phyloP scores from a whole-genome alignment of 306 rosid species.

The Spatholobus suberectus region DNA sequence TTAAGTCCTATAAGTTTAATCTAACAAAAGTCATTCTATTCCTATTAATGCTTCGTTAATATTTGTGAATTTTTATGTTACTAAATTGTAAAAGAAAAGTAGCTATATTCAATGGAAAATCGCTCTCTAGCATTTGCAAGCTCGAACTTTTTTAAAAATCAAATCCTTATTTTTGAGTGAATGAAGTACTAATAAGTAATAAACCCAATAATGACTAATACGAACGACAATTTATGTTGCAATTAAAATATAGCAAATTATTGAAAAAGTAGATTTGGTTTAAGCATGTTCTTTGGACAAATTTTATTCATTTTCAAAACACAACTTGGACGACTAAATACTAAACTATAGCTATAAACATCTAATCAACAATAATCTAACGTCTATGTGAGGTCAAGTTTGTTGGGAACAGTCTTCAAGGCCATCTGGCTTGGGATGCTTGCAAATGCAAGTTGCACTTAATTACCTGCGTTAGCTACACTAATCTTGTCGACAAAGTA shows the following conservation, averaged over 20 bases:
- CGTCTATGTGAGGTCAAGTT: constrained; percentile 12
- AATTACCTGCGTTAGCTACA: not conserved
- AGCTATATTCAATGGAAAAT: not conserved
- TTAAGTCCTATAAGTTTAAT: no score
- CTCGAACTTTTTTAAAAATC: not conserved
- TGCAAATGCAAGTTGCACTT: constrained; percentile 33
- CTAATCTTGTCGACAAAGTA: constrained; percentile 26
- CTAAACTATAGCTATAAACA: not conserved
- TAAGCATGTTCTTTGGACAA: constrained; percentile 14
- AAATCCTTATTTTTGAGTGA: not conserved
- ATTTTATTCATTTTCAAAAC: not conserved
- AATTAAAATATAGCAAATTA: not conserved
- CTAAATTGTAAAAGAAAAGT: not conserved
- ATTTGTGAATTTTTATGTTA: not conserved
- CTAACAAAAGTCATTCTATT: no score
- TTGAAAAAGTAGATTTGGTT: not conserved
- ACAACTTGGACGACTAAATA: constrained; percentile 28
- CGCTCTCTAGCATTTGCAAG: not conserved
- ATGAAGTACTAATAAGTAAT: not conserved
- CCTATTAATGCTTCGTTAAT: no score
- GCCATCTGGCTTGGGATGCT: constrained; percentile 16
- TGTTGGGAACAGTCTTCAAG: constrained; percentile 34
- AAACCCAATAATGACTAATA: not conserved
- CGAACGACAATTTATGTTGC: not conserved
- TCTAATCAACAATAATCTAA: not conserved